Evolutionary conservation across 345 rosid genomes (phyloP).

Genomic region (Brassica napus): DNA sequence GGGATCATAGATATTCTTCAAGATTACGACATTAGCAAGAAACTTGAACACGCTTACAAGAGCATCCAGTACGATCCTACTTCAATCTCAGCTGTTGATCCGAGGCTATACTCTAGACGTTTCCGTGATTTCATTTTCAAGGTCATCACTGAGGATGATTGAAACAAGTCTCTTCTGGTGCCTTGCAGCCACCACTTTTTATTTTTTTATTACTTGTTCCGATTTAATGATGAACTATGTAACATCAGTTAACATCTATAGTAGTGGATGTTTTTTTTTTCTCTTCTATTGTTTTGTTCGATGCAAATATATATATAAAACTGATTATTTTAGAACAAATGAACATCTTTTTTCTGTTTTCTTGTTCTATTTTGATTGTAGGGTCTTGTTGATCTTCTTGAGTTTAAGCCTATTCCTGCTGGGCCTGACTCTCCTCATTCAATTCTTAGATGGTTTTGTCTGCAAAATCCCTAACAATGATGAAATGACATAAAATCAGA

Average conservation of each 20-base stretch:
- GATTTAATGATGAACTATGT: slow-evolving; percentile 19
- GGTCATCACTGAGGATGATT: slow-evolving; percentile 68
- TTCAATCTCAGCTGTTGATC: slow-evolving; percentile 91
- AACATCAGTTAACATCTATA: slow-evolving; percentile 11
- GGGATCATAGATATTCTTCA: slow-evolving; percentile 93
- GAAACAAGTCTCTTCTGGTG: slow-evolving; percentile 37
- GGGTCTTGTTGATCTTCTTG: too few relatives aligned
- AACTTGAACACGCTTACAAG: slow-evolving; percentile 90
- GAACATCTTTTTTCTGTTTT: too few relatives aligned
- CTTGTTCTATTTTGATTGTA: too few relatives aligned
- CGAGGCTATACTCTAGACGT: slow-evolving; percentile 76
- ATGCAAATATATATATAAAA: too few relatives aligned
- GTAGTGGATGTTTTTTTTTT: slow-evolving; percentile 17
- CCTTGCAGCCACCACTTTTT: not conserved
- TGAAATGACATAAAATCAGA: too few relatives aligned
- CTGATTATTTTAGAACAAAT: too few relatives aligned
- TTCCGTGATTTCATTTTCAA: slow-evolving; percentile 84
- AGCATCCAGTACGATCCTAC: slow-evolving; percentile 93
- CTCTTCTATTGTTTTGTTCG: not conserved
- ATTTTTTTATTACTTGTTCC: not conserved
- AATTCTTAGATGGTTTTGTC: too few relatives aligned
- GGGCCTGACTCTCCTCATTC: too few relatives aligned
- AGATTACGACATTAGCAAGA: slow-evolving; percentile 93
- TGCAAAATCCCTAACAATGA: too few relatives aligned
- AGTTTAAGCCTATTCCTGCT: too few relatives aligned